Evolutionary conservation across 2,329 filamentous ascomycete species (phyloP).

Genomic region (Ophiostoma novo-ulmi): DNA sequence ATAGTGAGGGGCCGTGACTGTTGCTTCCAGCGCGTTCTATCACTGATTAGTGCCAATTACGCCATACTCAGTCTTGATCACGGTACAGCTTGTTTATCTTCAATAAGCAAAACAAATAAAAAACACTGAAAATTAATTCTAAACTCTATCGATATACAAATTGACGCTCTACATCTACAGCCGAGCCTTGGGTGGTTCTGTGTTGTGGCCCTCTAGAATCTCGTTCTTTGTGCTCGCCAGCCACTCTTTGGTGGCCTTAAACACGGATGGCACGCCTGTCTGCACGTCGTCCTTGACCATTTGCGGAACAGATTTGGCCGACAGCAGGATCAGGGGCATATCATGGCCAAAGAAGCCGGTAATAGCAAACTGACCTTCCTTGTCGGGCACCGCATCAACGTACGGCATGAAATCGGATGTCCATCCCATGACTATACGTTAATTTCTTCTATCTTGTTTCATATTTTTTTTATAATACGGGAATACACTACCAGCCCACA

Average conservation of each 20-base stretch:
- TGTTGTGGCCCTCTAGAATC: background rate
- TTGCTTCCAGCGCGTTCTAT: background rate
- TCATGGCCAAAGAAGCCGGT: background rate
- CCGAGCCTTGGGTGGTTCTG: background rate
- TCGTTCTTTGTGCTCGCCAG: conserved; percentile 2
- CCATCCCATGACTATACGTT: conserved; percentile 13
- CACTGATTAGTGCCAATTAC: background rate
- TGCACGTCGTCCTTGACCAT: background rate
- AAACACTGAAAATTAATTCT: too few relatives aligned
- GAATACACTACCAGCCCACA: conserved; percentile 11
- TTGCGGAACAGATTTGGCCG: background rate
- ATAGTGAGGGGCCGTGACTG: background rate
- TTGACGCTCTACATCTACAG: background rate
- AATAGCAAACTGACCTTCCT: background rate
- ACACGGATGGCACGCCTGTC: background rate
- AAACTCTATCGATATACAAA: background rate
- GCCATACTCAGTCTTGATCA: background rate
- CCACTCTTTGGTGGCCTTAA: background rate
- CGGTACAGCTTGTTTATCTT: background rate
- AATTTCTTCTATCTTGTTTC: background rate
- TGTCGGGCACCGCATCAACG: background rate
- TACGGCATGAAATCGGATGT: background rate
- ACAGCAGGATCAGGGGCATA: conserved; percentile 7
- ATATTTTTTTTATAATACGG: background rate
- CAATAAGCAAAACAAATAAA: too few relatives aligned